These are phyloP conservation scores for Bipolaris zeicola DNA, from an alignment of 2,329 filamentous ascomycete species.

Conservation along the genomic window DNA sequence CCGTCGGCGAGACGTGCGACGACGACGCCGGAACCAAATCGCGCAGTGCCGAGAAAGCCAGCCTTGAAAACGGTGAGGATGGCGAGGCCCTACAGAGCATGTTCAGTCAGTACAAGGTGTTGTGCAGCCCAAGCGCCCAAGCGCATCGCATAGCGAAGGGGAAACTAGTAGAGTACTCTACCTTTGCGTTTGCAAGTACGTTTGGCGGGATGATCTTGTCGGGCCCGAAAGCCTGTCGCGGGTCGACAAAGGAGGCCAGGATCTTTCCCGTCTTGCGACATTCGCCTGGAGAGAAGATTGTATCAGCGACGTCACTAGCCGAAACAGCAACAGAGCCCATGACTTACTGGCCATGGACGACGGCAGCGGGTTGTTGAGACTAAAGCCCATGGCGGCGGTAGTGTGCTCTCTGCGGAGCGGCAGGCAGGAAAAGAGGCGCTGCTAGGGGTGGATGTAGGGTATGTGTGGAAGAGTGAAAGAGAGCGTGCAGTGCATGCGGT, in stretches of 20 bases:
- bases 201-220: constrained; percentile 96
- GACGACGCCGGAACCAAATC: constrained; percentile 81
- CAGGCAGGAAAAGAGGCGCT: not conserved
- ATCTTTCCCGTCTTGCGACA: constrained; percentile 98
- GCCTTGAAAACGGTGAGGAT: constrained; percentile 87
- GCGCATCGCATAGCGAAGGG: not conserved
- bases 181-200: constrained; percentile 89
- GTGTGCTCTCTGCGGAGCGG: not conserved
- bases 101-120: constrained; percentile 7
- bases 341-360: constrained; percentile 59
- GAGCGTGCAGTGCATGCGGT: constrained; percentile 1
- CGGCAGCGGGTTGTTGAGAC: constrained; percentile 61
- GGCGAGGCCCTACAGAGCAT: constrained; percentile 68
- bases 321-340: not conserved
- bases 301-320: constrained; percentile 43
- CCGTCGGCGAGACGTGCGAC: constrained; percentile 79
- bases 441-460: not conserved
- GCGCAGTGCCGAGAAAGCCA: constrained; percentile 80
- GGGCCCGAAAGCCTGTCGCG: constrained; percentile 88
- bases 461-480: not conserved
- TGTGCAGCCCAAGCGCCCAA: not conserved
- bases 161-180: constrained; percentile 44
- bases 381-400: constrained; percentile 49
- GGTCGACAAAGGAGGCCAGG: constrained; percentile 91
- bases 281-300: constrained; percentile 68